Conservation (phyloP, 1,139 yeast species). For the Lodderomyces beijingensis region DNA sequence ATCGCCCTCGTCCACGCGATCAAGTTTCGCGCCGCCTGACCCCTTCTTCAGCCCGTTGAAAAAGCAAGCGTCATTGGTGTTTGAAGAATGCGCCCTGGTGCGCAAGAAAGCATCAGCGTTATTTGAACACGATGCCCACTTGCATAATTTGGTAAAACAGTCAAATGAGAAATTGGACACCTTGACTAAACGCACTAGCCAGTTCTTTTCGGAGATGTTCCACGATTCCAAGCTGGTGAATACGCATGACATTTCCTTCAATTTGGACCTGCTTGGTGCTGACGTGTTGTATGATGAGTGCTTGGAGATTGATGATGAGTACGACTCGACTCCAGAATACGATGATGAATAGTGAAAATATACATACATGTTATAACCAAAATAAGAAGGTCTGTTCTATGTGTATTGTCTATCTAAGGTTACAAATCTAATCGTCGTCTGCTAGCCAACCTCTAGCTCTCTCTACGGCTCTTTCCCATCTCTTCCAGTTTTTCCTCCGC, state of each 20-base stretch:
- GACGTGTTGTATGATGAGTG: constrained; percentile 11
- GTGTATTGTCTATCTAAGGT: too few species aligned
- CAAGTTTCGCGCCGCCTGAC: constrained; percentile 2
- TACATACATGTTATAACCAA: too few species aligned
- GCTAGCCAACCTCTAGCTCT: constrained; percentile 76
- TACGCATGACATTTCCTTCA: too few species aligned
- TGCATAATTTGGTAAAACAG: constrained; percentile 4
- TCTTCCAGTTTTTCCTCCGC: constrained; percentile 61
- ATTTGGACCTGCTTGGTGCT: constrained; percentile 20
- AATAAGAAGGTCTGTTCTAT: too few species aligned
- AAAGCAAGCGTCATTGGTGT: constrained; percentile 6
- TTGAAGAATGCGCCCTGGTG: constrained; percentile 7
- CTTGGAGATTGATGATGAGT: too few species aligned
- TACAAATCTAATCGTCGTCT: constrained; percentile 36
- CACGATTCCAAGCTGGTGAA: constrained; percentile 3
- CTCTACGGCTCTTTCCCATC: constrained; percentile 81
- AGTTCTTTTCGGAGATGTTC: constrained; percentile 16
- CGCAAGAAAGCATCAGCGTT: constrained; percentile 13
- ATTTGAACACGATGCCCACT: constrained; percentile 5
- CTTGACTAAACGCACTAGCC: constrained; percentile 20
- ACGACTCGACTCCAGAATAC: too few species aligned
- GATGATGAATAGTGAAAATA: too few species aligned
- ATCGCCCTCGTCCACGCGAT: constrained; percentile 3
- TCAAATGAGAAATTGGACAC: constrained; percentile 19
- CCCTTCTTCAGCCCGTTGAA: constrained; percentile 5